Conservation (phyloP, 176 grass and related monocot genomes). For the Chrysopogon serrulatus region DNA sequence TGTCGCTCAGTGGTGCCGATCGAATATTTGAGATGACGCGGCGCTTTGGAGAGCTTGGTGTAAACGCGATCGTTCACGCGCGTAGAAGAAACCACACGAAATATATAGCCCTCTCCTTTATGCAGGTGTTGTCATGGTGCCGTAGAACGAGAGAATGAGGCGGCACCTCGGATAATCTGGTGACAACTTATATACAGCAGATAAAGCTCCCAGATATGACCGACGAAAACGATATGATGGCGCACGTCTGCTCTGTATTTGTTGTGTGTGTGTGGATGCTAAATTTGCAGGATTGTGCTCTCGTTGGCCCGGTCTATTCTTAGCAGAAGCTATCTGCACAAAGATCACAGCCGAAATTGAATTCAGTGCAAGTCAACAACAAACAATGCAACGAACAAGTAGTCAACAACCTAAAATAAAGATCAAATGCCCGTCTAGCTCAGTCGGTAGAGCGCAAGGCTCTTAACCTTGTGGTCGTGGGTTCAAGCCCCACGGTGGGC, state of each 20-base stretch:
- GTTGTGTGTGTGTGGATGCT: not conserved
- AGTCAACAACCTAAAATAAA: too few species aligned
- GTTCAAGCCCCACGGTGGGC: too few species aligned
- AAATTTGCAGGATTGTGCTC: too few species aligned
- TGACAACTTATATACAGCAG: not conserved
- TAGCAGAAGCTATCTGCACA: not conserved
- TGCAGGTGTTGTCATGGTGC: not conserved
- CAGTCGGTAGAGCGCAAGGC: too few species aligned
- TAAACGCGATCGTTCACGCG: not conserved
- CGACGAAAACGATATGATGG: not conserved
- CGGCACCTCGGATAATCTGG: not conserved
- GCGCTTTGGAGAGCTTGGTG: not conserved
- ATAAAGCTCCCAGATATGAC: not conserved
- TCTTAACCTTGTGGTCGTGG: too few species aligned
- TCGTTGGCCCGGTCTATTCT: not conserved
- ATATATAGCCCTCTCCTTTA: not conserved
- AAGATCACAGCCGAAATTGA: too few species aligned
- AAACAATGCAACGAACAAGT: too few species aligned
- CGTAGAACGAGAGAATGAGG: not conserved
- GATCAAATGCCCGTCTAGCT: too few species aligned
- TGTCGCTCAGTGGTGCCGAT: too few species aligned
- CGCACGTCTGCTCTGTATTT: not conserved
- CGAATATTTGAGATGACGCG: not conserved
- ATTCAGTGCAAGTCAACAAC: too few species aligned
- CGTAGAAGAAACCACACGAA: not conserved